Base-by-base conservation (phyloP, 805 yeast species). In the Hermanozyma aechmeae region DNA sequence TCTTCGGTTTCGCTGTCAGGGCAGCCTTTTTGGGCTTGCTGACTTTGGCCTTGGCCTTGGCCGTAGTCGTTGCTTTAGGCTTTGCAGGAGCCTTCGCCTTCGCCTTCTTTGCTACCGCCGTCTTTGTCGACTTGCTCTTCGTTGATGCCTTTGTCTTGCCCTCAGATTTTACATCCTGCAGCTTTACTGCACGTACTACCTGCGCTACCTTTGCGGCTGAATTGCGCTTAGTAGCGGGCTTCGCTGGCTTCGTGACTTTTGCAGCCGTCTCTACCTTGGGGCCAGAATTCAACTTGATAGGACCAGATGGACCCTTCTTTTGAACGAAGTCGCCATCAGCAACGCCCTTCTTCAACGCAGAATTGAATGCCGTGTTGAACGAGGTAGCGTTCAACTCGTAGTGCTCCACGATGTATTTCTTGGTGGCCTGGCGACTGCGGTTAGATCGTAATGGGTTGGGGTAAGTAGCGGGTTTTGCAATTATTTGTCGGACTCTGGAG, bases 231-330 rank as follows among this genome's bases (percentile, higher is more conserved):
- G 32, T 39, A 52, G 39, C 34, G 37, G 38, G 12, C 50, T 36
- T 20, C 52, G 59, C 42, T 38, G 47, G 53, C 49, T 60, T 61
- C 25, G 50, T 29, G 8, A 16, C 8, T 5, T 27, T 7, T 13
- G 53, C 52, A 14, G 46, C 47, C 25, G 50, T 42, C 42, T 50
- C 48, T n/a, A n/a, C n/a, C 46, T 46, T 50, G 39, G 46, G 45
- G 15, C 50, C 39, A 20, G 49, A 43, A 18, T 40, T 41, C 35
- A 79, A 54, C 58, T 83, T 82, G 40, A 83, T 73, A 26, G 94
- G 83, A 28, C 94, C 95, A 9, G 93, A 76, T 13, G 95, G 79
- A 27, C 95, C 95, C 61, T 84, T 83, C 51, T 94, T 94, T 60
- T 82, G 94, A 26, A 68, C 52, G 41, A 84, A 81, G 29, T 72